These are phyloP conservation scores for Ceratocystis ficicola DNA, from an alignment of 2,329 filamentous ascomycete genomes.

Conservation along the genomic window DNA sequence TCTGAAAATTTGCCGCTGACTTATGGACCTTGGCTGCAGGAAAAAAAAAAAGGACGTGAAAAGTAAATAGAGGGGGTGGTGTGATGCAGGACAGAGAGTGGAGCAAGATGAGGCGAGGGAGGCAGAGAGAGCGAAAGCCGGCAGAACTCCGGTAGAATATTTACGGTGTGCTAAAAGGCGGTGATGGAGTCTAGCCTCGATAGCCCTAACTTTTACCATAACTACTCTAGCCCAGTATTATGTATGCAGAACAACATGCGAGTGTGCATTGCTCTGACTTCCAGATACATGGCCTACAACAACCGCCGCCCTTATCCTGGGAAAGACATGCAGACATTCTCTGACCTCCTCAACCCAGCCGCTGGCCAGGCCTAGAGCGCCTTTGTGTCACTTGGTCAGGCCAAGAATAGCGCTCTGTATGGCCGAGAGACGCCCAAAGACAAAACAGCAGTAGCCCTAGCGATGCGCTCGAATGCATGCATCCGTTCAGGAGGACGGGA, in stretches of 20 bases:
- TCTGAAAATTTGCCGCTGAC: neutral
- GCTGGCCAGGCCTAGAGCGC: neutral
- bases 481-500: neutral
- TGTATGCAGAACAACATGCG: no score
- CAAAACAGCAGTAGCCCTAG: neutral
- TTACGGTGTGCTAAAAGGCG: neutral
- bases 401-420: neutral
- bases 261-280: no score
- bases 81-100: no score
- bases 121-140: neutral
- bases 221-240: no score
- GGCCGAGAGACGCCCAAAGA: neutral
- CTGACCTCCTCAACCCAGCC: neutral
- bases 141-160: neutral
- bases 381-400: neutral
- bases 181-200: no score
- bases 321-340: no score
- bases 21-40: neutral
- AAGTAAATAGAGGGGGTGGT: neutral
- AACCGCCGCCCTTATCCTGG: neutral
- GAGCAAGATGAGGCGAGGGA: neutral
- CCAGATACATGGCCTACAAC: neutral
- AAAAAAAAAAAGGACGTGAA: neutral
- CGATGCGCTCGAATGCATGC: constrained; percentile 1
- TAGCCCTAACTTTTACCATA: no score